Evolutionary conservation across 176 grass and related monocot genomes (phyloP), one percentile per base, ranked within the genome.

Genomic region (Metroxylon sagu): DNA sequence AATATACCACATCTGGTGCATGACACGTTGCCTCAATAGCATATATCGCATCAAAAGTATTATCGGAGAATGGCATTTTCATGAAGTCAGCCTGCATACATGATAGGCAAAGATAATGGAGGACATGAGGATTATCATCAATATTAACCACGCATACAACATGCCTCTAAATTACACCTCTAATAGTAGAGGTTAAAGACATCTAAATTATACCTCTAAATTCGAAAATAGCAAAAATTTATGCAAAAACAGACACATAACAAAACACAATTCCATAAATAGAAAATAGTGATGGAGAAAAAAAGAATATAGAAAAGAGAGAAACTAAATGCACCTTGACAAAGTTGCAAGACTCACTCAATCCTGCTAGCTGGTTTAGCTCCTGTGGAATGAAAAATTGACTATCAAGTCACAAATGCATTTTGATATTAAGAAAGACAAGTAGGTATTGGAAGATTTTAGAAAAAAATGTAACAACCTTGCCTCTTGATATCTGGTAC

Each of bases 401-500:
- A 12, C 35, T 2, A 43, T 43, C 7, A 43, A 43, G 7, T 43
- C 1, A 12, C 35, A 14, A 12, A 14, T 43, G 7, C 5, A 43
- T 6, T 2, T 43, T 25, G 31, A 14, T 50, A 23, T 64, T 18
- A 50, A 73, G 53, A 29, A 48, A 48, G 60, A 56, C 19, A 72
- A 35, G 62, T 28, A 18, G 53, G 14, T 18, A 71, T 52, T 29
- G 4, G 10, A 53, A 31, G 21, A 57, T 21, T 6, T 10, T 53
- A 16, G 57, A 52, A 27, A 19, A 25, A 65, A 49, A 18, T 67
- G 29, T 59, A 80, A 59, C 56, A 52, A 93, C 94, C 76, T 88
- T 89, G 73, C 84, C 94, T 79, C 94, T 86, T 52, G 94, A 69
- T 70, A 98, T 86, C 70, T 98, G 94, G 70, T 98, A 93, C 25